These are phyloP conservation scores for Fusarium brachygibbosum DNA, from an alignment of 2,329 filamentous ascomycete genomes.

Conservation along the genomic window DNA sequence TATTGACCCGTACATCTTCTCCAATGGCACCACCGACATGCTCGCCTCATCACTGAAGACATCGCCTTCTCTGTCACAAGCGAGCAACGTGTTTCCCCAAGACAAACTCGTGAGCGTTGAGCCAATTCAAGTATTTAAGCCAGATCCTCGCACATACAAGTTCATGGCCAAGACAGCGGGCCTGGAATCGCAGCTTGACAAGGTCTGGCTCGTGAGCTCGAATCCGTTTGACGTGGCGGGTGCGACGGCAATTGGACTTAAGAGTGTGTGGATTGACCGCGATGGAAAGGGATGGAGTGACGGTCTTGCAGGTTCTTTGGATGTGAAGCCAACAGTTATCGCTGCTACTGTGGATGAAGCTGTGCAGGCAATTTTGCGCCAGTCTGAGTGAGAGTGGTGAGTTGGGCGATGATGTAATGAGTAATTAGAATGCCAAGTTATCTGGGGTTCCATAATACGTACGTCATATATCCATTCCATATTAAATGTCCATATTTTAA, in stretches of 20 bases:
- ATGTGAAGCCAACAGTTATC: constrained; percentile 65
- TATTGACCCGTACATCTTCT: constrained; percentile 74
- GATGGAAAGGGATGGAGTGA: constrained; percentile 75
- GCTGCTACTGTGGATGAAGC: constrained; percentile 70
- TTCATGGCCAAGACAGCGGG: constrained; percentile 67
- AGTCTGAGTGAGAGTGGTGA: constrained; percentile 3
- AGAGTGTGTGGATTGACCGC: constrained; percentile 77
- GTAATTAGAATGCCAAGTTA: constrained; percentile 7
- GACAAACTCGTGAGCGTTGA: constrained; percentile 72
- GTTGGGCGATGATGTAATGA: constrained; percentile 12
- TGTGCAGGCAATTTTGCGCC: constrained; percentile 54
- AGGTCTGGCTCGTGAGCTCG: constrained; percentile 77
- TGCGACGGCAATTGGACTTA: constrained; percentile 71
- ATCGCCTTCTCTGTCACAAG: constrained; percentile 57
- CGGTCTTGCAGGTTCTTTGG: constrained; percentile 63
- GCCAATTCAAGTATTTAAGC: constrained; percentile 73
- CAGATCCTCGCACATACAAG: constrained; percentile 71
- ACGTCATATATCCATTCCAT: not conserved
- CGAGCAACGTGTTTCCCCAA: constrained; percentile 52
- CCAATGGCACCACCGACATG: constrained; percentile 76
- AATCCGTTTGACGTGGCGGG: constrained; percentile 82
- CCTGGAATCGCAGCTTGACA: constrained; percentile 58
- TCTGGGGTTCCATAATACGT: not conserved
- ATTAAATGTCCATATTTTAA: not conserved
- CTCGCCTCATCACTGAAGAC: constrained; percentile 69